Percentiles rank a stretch among this genome's conserved stretches.
These are phyloP conservation scores for Oemleria cerasiformis DNA, from an alignment of 306 rosid species.

Conservation along the genomic window DNA sequence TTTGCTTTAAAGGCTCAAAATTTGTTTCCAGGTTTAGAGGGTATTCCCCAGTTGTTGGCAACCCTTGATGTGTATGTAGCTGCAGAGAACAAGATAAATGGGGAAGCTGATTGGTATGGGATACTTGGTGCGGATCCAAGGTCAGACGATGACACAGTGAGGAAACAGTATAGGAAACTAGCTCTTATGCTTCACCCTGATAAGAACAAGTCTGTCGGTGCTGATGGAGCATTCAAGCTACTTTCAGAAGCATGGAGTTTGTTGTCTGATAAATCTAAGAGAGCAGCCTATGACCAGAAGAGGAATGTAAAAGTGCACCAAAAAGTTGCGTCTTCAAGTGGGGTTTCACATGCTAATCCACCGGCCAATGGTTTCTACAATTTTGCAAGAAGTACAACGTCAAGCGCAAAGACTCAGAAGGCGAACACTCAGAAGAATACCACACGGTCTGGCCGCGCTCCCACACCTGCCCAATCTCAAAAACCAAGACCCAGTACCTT, in stretches of 20 bases:
- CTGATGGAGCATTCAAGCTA: slow-evolving; percentile 87
- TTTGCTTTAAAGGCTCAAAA: slow-evolving; percentile 82
- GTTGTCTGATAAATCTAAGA: slow-evolving; percentile 64
- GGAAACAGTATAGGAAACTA: slow-evolving; percentile 75
- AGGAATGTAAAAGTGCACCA: slow-evolving; percentile 39
- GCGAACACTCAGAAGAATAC: slow-evolving; percentile 28
- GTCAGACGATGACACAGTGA: slow-evolving; percentile 72
- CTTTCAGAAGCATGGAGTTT: slow-evolving; percentile 92
- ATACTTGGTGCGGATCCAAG: slow-evolving; percentile 62
- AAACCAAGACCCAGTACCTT: slow-evolving; percentile 65
- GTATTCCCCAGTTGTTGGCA: slow-evolving; percentile 74
- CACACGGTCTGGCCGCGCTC: slow-evolving; percentile 39
- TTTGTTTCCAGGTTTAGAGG: slow-evolving; percentile 77
- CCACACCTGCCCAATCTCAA: slow-evolving; percentile 47
- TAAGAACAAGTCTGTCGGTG: slow-evolving; percentile 84
- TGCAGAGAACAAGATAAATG: slow-evolving; percentile 61
- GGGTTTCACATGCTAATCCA: slow-evolving; percentile 45
- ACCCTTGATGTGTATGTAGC: slow-evolving; percentile 74
- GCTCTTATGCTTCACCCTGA: slow-evolving; percentile 96
- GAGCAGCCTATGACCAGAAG: slow-evolving; percentile 57
- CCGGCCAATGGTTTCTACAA: slow-evolving; percentile 54
- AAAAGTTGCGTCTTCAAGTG: slow-evolving; percentile 39
- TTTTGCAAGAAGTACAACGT: slow-evolving; percentile 48
- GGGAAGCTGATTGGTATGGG: slow-evolving; percentile 91
- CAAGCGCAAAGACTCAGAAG: slow-evolving; percentile 51